Base-by-base conservation (phyloP, 805 yeast genomes). In the Tetrapisispora nanseiensis region DNA sequence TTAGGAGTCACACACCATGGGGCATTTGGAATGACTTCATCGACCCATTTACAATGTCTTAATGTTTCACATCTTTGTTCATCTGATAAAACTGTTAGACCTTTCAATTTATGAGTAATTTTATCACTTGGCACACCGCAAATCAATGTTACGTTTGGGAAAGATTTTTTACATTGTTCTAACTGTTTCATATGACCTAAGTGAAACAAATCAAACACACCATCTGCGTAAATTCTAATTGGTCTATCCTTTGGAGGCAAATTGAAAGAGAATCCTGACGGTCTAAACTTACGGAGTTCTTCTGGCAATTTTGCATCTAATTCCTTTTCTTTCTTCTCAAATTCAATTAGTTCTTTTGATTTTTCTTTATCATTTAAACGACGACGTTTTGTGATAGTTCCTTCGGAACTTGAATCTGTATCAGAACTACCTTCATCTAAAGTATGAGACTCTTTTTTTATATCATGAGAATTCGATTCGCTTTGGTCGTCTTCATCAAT, bases 171-270 rank as follows among this genome's bases (percentile, higher is more conserved):
- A 53, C 97, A 90, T 66, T 92, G 98, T 59, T 92, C 97, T 53
- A 92, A 71, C 63, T 92, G 98, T 57, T 87, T 79, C 98, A 92
- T 92, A 61, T 92, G 98, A 20, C 98, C 98, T 56, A 92, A 62
- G 64, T 92, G 98, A 67, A 92, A 92, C 48, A 92, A 68, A 65
- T 92, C 98, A 68, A 92, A 92, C 16, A 92, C 96, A 41, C 98
- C 98, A 65, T 92, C 98, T 6, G 98, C 98, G 61, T 92, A 92
- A n/a, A 92, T 77, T 46, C 98, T 74, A 23, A 92, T 78, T 1
- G 95, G 89, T 45, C 96, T 72, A 56, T 82, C 92, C 4, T 60
- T 68, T 2, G 96, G 94, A 2, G 98, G 98, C 21, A 80, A 52
- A 51, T 86, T 86, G 62, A 92, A 75, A 51, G 68, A 69, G 66